These are phyloP conservation scores for Uronychia setigera DNA, from an alignment of 73 alveolate species.

Conservation along the genomic window DNA sequence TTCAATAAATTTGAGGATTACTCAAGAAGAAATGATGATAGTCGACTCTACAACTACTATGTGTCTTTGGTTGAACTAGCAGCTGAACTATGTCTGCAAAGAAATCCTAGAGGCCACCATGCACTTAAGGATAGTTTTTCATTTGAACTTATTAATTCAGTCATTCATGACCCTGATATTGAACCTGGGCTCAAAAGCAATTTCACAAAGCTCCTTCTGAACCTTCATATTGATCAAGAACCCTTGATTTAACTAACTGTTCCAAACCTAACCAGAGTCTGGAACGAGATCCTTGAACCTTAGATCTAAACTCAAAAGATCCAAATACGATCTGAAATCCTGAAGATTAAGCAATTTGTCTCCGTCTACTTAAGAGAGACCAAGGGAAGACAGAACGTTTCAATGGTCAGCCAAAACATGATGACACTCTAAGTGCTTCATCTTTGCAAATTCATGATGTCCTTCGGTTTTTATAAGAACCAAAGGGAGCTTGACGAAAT, in stretches of 20 bases:
- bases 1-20: not conserved
- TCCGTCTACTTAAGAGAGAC: conserved; percentile 12
- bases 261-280: conserved; percentile 18
- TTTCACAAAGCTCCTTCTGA: conserved; percentile 29
- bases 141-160: not conserved
- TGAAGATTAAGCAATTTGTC: conserved; percentile 26
- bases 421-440: conserved; percentile 16
- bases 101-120: conserved; percentile 18
- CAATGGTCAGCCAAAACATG: conserved; percentile 17
- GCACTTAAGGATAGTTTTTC: not conserved
- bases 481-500: conserved; percentile 22
- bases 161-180: conserved; percentile 20
- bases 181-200: conserved; percentile 17
- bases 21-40: conserved; percentile 22
- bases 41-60: conserved; percentile 41
- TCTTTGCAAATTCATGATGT: conserved; percentile 27
- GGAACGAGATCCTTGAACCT: conserved; percentile 3
- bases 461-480: conserved; percentile 38
- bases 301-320: not conserved
- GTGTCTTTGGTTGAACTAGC: conserved; percentile 37
- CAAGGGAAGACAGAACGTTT: conserved; percentile 10
- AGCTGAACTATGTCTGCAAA: conserved; percentile 27
- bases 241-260: conserved; percentile 29
- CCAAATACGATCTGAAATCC: conserved; percentile 4
- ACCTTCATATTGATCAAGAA: conserved; percentile 21